Conservation (phyloP, 2,329 filamentous ascomycete genomes). For the Zymoseptoria tritici region DNA sequence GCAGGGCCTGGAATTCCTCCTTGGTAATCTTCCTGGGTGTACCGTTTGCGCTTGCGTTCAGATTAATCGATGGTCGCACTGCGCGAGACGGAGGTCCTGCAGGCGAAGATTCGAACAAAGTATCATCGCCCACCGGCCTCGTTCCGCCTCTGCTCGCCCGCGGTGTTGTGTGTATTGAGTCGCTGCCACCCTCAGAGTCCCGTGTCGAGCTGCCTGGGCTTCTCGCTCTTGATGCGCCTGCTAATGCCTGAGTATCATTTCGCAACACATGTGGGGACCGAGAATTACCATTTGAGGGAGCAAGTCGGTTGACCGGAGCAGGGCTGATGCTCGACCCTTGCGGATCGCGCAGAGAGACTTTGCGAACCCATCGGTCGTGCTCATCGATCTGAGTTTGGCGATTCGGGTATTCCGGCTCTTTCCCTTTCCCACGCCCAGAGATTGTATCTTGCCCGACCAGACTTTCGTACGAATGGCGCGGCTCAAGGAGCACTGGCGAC, state of each 20-base stretch:
- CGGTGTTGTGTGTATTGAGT: slow-evolving; percentile 23
- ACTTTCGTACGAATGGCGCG: slow-evolving; percentile 18
- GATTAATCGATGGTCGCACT: slow-evolving; percentile 17
- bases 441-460: slow-evolving; percentile 12
- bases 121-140: slow-evolving; percentile 13
- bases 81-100: slow-evolving; percentile 27
- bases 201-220: slow-evolving; percentile 21
- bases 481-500: slow-evolving; percentile 20
- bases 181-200: slow-evolving; percentile 11
- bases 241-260: slow-evolving; percentile 5
- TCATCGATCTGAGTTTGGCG: slow-evolving; percentile 23
- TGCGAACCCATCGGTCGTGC: slow-evolving; percentile 21
- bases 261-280: not conserved
- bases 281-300: slow-evolving; percentile 1
- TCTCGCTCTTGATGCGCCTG: slow-evolving; percentile 14
- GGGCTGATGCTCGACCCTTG: slow-evolving; percentile 8
- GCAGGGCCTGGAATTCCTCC: slow-evolving; percentile 73
- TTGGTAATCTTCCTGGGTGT: slow-evolving; percentile 74
- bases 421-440: slow-evolving; percentile 11
- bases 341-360: slow-evolving; percentile 17
- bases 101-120: slow-evolving; percentile 29
- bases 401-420: slow-evolving; percentile 16
- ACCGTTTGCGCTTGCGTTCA: not conserved
- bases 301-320: slow-evolving; percentile 4
- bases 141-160: slow-evolving; percentile 11